These are phyloP conservation scores for Verticillium tricorpus DNA, from an alignment of 2,329 filamentous ascomycete genomes.

Conservation along the genomic window DNA sequence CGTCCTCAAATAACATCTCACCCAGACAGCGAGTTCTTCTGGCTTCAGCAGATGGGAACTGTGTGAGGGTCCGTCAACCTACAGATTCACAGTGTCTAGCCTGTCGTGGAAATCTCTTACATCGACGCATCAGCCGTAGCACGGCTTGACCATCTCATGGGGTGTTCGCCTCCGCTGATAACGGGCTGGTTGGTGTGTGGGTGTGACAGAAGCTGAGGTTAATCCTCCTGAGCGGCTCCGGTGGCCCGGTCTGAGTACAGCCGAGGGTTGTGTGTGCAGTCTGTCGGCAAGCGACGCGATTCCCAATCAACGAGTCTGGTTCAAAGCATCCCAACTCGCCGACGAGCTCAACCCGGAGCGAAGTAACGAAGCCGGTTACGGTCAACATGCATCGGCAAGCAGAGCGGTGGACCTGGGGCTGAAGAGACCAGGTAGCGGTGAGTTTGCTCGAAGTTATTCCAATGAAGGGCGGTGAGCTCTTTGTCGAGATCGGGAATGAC, in stretches of 20 bases:
- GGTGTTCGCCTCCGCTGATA: not conserved
- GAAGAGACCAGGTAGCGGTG: too few species aligned
- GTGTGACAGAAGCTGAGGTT: not conserved
- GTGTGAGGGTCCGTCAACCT: not conserved
- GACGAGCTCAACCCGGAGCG: too few species aligned
- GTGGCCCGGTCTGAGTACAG: not conserved
- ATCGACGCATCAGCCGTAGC: not conserved
- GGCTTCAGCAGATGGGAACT: not conserved
- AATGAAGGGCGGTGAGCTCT: too few species aligned
- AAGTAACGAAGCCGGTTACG: too few species aligned
- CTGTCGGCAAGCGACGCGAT: not conserved
- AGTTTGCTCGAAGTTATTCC: too few species aligned
- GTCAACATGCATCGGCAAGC: too few species aligned
- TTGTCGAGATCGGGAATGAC: too few species aligned
- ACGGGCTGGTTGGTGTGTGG: not conserved
- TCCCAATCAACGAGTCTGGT: not conserved
- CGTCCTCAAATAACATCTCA: not conserved
- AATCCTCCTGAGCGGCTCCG: not conserved
- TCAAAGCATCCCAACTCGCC: too few species aligned
- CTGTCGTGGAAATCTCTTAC: not conserved
- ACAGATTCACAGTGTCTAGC: not conserved
- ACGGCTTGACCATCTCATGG: not conserved
- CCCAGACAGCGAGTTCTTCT: not conserved
- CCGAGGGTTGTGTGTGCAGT: not conserved
- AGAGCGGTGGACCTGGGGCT: too few species aligned